Conservation (phyloP, 768 basidiomycete genomes). For the Mycena vulgaris region DNA sequence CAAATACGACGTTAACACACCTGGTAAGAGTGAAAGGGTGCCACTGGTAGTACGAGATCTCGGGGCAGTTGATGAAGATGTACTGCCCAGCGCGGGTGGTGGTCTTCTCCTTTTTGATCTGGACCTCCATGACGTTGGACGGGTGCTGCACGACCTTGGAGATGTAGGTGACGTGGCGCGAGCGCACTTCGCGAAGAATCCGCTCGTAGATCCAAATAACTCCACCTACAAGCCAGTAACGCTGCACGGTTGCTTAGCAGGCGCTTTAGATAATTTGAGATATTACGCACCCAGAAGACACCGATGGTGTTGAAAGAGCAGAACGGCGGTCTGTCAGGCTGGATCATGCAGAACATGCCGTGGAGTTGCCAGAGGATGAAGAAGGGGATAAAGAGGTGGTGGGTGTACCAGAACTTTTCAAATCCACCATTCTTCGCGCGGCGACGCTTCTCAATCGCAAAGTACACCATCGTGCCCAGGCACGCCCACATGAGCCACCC, state of each 20-base stretch:
- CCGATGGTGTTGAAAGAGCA: slow-evolving; percentile 91
- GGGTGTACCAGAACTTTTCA: slow-evolving; percentile 92
- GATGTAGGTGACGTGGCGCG: slow-evolving; percentile 92
- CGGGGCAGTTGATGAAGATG: slow-evolving; percentile 93
- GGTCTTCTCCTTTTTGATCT: slow-evolving; percentile 97
- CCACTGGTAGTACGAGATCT: slow-evolving; percentile 96
- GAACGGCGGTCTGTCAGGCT: slow-evolving; percentile 90
- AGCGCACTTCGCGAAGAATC: slow-evolving; percentile 91
- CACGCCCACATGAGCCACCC: slow-evolving; percentile 90
- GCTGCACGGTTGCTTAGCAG: slow-evolving; percentile 57
- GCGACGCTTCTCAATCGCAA: slow-evolving; percentile 86
- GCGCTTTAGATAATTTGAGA: slow-evolving; percentile 18
- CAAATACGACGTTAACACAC: slow-evolving; percentile 51
- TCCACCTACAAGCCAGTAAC: slow-evolving; percentile 93
- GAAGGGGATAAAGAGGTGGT: slow-evolving; percentile 93
- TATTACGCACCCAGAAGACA: slow-evolving; percentile 91
- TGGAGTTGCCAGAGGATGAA: slow-evolving; percentile 96
- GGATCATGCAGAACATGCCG: slow-evolving; percentile 97
- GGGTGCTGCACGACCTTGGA: slow-evolving; percentile 97
- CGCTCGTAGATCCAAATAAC: slow-evolving; percentile 91
- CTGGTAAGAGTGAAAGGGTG: slow-evolving; percentile 98
- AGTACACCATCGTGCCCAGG: slow-evolving; percentile 88
- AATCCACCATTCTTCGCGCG: slow-evolving; percentile 73
- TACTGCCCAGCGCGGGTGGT: slow-evolving; percentile 91
- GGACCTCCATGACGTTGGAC: slow-evolving; percentile 93